Evolutionary conservation across 2,329 filamentous ascomycete species (phyloP).

Genomic region (Beauveria rudraprayagi): DNA sequence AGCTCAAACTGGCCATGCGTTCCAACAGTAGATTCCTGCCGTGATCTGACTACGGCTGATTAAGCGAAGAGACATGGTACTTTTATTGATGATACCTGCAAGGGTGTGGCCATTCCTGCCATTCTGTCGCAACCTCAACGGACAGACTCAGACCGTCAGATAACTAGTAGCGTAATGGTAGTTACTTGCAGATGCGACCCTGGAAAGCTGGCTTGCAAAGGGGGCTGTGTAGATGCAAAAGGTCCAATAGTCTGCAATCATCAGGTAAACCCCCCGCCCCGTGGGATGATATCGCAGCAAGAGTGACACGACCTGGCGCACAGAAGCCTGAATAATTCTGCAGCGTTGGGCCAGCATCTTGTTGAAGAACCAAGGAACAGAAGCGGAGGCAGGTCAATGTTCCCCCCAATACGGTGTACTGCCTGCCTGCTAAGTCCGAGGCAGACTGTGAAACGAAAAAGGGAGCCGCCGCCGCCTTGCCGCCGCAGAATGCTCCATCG

Average conservation of each 20-base stretch:
- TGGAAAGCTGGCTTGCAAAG: not conserved
- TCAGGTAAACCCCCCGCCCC: not conserved
- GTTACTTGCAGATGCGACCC: not conserved
- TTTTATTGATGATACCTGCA: not conserved
- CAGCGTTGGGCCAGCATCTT: not conserved
- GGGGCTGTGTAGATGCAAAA: slow-evolving; percentile 9
- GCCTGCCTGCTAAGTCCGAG: not conserved
- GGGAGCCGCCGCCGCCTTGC: not conserved
- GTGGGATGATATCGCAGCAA: not conserved
- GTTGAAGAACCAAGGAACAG: not conserved
- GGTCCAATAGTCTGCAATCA: slow-evolving; percentile 3
- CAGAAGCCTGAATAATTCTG: not conserved
- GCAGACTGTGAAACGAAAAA: not conserved
- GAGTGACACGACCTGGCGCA: not conserved
- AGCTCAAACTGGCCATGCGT: not conserved
- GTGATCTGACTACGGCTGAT: not conserved
- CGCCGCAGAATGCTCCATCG: not conserved
- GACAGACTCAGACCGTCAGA: not conserved
- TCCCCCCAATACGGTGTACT: not conserved
- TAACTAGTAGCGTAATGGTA: not conserved
- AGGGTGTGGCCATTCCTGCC: not conserved
- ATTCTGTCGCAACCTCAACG: not conserved
- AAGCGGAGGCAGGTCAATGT: not conserved
- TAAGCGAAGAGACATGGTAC: not conserved
- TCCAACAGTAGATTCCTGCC: too few species aligned